Evolutionary conservation across 2,329 filamentous ascomycete species (phyloP).

Genomic region (Metarhizium rileyi): DNA sequence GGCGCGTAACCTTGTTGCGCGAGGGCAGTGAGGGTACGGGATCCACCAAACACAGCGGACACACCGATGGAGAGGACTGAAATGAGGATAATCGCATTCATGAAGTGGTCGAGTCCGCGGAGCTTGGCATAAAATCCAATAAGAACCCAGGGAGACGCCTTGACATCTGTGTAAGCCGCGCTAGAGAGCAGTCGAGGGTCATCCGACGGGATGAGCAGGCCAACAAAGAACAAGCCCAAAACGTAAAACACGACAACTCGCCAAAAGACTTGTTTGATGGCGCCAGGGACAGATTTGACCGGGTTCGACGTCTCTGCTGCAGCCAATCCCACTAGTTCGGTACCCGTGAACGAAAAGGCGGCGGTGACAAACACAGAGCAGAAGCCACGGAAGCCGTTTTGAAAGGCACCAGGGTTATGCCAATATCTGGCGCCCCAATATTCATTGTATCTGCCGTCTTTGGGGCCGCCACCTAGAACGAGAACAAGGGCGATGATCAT

Average conservation of each 20-base stretch:
- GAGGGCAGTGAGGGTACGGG: constrained; percentile 45
- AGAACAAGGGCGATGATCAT: constrained; percentile 51
- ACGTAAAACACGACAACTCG: constrained; percentile 42
- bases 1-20: constrained; percentile 47
- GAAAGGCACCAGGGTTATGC: constrained; percentile 42
- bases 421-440: constrained; percentile 34
- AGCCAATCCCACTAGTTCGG: constrained; percentile 59
- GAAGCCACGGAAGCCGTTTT: constrained; percentile 61
- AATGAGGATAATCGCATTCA: constrained; percentile 44
- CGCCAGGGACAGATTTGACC: constrained; percentile 61
- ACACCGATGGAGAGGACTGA: constrained; percentile 46
- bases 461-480: constrained; percentile 47
- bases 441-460: constrained; percentile 27
- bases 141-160: constrained; percentile 42
- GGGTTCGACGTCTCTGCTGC: constrained; percentile 61
- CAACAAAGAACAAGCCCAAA: constrained; percentile 37
- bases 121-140: constrained; percentile 38
- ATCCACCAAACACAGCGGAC: constrained; percentile 44
- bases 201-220: constrained; percentile 34
- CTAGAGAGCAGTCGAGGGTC: constrained; percentile 34
- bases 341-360: constrained; percentile 59
- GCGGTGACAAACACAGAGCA: constrained; percentile 61
- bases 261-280: constrained; percentile 64
- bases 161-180: constrained; percentile 32
- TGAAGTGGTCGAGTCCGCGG: constrained; percentile 36